phyloP scores from a whole-genome alignment of 768 basidiomycete genomes.

The Panus rudis region DNA sequence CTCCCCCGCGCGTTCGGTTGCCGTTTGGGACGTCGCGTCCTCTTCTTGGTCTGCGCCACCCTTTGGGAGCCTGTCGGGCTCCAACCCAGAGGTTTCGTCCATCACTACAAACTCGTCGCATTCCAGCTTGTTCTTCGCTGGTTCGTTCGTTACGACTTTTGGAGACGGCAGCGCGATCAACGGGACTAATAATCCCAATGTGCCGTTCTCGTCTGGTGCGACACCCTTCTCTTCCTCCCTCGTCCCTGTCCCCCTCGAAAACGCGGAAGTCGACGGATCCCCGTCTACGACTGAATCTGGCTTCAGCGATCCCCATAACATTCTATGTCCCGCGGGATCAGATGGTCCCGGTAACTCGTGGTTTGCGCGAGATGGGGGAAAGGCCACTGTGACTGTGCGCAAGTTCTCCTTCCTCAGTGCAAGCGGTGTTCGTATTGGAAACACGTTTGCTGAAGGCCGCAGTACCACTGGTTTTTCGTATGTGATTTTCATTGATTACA shows the following conservation, averaged over 20 bases:
- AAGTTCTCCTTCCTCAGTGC: constrained; percentile 69
- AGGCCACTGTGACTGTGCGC: constrained; percentile 69
- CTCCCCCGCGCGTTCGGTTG: constrained; percentile 59
- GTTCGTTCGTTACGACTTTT: constrained; percentile 79
- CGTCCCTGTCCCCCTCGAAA: constrained; percentile 66
- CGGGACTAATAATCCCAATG: constrained; percentile 76
- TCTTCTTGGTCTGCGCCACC: constrained; percentile 70
- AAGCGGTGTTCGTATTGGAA: constrained; percentile 82
- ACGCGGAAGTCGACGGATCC: constrained; percentile 49
- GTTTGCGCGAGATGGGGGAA: constrained; percentile 68
- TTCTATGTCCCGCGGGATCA: constrained; percentile 81
- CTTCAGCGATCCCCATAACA: constrained; percentile 56
- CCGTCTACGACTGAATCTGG: constrained; percentile 55
- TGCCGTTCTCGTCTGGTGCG: constrained; percentile 75
- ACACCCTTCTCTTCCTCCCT: constrained; percentile 87
- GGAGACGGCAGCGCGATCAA: constrained; percentile 46
- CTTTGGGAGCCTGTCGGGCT: constrained; percentile 77
- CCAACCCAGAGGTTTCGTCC: constrained; percentile 58
- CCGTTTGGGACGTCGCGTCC: constrained; percentile 59
- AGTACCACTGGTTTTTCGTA: constrained; percentile 71
- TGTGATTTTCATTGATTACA: constrained; percentile 1
- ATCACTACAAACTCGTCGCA: constrained; percentile 71
- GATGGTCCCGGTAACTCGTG: constrained; percentile 80
- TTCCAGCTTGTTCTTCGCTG: constrained; percentile 77
- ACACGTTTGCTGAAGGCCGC: constrained; percentile 75